Percentiles rank a stretch among this genome's conserved stretches.
These are phyloP conservation scores for Hypoxylon sp. DNA, from an alignment of 2,329 filamentous ascomycete genomes.

Conservation along the genomic window DNA sequence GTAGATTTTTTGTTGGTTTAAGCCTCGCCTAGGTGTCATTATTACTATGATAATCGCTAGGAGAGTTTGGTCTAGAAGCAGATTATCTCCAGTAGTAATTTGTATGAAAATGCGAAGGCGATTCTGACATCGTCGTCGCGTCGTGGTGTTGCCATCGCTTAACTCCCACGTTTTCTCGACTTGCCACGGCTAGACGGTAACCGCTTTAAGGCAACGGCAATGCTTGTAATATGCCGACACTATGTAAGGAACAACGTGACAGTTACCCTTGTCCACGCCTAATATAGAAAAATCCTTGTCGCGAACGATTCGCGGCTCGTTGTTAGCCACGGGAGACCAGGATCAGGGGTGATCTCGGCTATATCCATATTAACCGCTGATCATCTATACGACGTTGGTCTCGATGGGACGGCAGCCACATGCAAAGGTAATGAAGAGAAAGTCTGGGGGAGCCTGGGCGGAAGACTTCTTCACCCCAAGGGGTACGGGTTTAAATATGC, in stretches of 20 bases:
- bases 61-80: conserved; percentile 1
- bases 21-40: conserved; percentile 6
- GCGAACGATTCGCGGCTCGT: conserved; percentile 21
- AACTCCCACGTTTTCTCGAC: conserved; percentile 9
- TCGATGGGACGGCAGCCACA: conserved; percentile 24
- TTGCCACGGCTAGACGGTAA: conserved; percentile 1
- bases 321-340: conserved; percentile 17
- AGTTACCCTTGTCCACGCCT: conserved; percentile 19
- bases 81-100: not conserved
- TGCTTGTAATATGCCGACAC: conserved; percentile 15
- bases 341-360: conserved; percentile 37
- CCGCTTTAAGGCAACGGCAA: conserved; percentile 21
- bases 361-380: conserved; percentile 44
- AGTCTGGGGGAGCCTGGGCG: not conserved
- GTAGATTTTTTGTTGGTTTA: not conserved
- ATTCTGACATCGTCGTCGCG: not conserved
- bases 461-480: conserved; percentile 19
- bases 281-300: conserved; percentile 10
- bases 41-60: conserved; percentile 7
- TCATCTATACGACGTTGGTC: conserved; percentile 25
- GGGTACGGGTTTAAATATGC: conserved; percentile 34
- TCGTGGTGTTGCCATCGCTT: conserved; percentile 13
- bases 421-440: conserved; percentile 24
- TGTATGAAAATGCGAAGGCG: not conserved
- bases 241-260: conserved; percentile 28